Base-by-base conservation (phyloP, 148 eudicot genomes). In the Linanthus parryae region DNA sequence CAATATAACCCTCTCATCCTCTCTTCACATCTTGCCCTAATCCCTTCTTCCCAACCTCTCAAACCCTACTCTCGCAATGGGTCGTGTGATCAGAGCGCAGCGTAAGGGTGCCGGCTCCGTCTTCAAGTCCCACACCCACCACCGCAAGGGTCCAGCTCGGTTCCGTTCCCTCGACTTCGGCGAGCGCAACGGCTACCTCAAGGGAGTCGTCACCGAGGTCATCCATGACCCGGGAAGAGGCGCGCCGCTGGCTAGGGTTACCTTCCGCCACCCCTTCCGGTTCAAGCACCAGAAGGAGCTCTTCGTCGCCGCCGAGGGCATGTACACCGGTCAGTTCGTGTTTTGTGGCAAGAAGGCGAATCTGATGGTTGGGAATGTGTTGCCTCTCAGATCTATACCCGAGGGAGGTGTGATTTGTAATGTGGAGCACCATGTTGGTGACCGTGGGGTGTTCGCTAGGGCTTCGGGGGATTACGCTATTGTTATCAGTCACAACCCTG, bases 221-320 rank as follows among this genome's bases (percentile, higher is more conserved):
- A 48, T 59, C 31, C 63, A 59, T 23, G 63, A 59, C 11, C 63
- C 63, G 0, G 63, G 63, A 1, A 45, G 63, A 0, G 63, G 63
- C 2, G 63, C 63, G 1, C 63, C 63, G 14, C 37, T 59, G 0
- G 63, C 55, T n/a, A 54, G 63, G 4, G 63, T 58, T 17, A 58
- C 53, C 17, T 58, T 58, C 45, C 44, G 62, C 7, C 62, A 58
- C 36, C 44, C 51, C 1, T 59, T 59, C 16, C 29, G 63, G 10
- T 57, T 31, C 47, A 59, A 59, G 63, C 63, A 59, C 55, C 63
- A 59, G 55, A 59, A 59, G 55, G 63, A 59, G 38, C 55, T 48
- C 8, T 45, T 59, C 39, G 45, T 59, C 10, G 63, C 63, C n/a
- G 63, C 63, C 2, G 63, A 59, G 26, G 63, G 63, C 14, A 44